These are phyloP conservation scores for Auriculariales sp. DNA, from an alignment of 768 basidiomycete species.

Conservation along the genomic window DNA sequence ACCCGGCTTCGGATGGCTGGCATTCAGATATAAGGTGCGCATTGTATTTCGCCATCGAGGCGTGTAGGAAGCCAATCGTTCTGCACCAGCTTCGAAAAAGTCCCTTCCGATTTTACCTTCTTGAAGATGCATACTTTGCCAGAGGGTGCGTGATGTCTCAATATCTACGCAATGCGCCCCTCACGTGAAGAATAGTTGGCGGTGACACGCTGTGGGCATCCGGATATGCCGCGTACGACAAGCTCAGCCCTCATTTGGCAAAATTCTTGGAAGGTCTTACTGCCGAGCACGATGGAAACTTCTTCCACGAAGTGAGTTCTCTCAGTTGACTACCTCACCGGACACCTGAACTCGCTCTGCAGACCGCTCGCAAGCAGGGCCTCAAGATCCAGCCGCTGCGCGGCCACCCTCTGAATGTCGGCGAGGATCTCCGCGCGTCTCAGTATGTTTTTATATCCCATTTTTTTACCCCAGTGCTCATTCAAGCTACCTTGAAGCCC, in stretches of 20 bases:
- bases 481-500: slow-evolving; percentile 12
- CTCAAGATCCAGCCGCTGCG: slow-evolving; percentile 24
- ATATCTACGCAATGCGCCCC: background rate
- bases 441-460: slow-evolving; percentile 25
- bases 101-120: slow-evolving; percentile 45
- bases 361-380: slow-evolving; percentile 19
- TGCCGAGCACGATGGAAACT: slow-evolving; percentile 34
- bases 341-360: background rate
- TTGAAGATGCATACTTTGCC: slow-evolving; percentile 22
- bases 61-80: too few species aligned
- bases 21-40: slow-evolving; percentile 49
- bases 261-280: slow-evolving; percentile 44
- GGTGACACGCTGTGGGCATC: slow-evolving; percentile 24
- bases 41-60: too few species aligned
- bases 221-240: slow-evolving; percentile 50
- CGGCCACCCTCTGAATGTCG: slow-evolving; percentile 40
- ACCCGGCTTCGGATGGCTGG: slow-evolving; percentile 22
- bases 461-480: background rate
- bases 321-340: background rate
- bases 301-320: slow-evolving; percentile 23
- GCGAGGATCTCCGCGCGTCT: slow-evolving; percentile 29
- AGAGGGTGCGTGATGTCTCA: slow-evolving; percentile 5
- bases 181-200: slow-evolving; percentile 10
- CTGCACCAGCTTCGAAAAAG: slow-evolving; percentile 42
- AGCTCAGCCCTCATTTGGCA: slow-evolving; percentile 38